Percentiles rank a stretch among this genome's conserved stretches.
Evolutionary conservation across 306 rosid genomes (phyloP).

Genomic region (Prinsepia uniflora): DNA sequence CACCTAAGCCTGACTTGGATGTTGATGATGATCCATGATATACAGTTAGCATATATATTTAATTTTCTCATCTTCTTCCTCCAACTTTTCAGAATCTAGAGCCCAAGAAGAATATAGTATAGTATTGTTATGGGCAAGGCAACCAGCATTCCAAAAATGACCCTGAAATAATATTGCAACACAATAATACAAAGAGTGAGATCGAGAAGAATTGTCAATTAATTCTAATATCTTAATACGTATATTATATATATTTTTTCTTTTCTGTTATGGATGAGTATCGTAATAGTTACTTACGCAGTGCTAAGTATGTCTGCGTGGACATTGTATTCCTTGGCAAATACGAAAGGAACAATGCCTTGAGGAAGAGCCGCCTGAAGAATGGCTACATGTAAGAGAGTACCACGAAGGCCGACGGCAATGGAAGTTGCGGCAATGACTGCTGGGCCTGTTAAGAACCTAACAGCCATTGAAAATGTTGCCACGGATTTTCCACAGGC

Average conservation of each 20-base stretch:
- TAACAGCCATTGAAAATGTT: constrained; percentile 84
- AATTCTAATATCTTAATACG: no score
- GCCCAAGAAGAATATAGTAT: constrained; percentile 73
- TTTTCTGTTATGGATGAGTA: no score
- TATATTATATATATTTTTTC: no score
- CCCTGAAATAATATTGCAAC: constrained; percentile 44
- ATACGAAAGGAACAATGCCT: constrained; percentile 91
- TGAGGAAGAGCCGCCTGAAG: constrained; percentile 98
- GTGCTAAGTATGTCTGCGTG: constrained; percentile 92
- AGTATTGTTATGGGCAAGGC: constrained; percentile 82
- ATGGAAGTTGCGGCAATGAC: constrained; percentile 83
- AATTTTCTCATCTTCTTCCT: neutral
- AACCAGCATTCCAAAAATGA: constrained; percentile 78
- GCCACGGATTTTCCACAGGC: constrained; percentile 92
- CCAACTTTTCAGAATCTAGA: constrained; percentile 36
- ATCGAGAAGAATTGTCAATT: no score
- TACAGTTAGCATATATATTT: constrained; percentile 7
- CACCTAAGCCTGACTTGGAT: constrained; percentile 38
- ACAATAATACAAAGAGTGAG: neutral
- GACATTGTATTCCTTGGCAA: constrained; percentile 86
- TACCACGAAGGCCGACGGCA: constrained; percentile 71
- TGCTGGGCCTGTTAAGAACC: constrained; percentile 88
- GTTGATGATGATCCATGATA: constrained; percentile 10
- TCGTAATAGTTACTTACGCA: constrained; percentile 53
- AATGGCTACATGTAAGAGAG: constrained; percentile 76